A percentile compares a stretch with the other conserved stretches of the same genome.
Conservation (phyloP, 176 grass and related monocot genomes). For the Zea luxurians region DNA sequence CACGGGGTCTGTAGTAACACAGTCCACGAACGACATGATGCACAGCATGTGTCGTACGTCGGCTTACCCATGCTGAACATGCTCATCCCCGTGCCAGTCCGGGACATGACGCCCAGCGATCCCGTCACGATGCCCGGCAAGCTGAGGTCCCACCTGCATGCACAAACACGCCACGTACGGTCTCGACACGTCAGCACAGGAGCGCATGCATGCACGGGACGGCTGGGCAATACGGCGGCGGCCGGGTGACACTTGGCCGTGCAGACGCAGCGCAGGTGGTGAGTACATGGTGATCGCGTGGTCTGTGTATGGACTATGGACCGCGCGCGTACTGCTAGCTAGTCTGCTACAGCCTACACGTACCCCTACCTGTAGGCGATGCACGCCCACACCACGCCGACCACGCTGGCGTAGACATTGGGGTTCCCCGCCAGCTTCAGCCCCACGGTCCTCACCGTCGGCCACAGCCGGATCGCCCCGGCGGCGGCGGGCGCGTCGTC, state of each 20-base stretch:
- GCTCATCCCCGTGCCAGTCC: constrained; percentile 57
- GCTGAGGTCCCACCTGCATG: constrained; percentile 58
- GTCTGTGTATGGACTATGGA: too few relatives aligned
- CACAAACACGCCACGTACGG: neutral
- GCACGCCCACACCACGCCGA: constrained; percentile 69
- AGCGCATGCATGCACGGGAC: too few relatives aligned
- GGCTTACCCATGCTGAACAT: constrained; percentile 84
- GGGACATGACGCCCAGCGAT: constrained; percentile 76
- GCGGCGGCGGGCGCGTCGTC: neutral
- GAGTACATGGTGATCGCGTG: too few relatives aligned
- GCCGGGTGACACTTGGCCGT: neutral
- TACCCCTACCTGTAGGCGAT: constrained; percentile 50
- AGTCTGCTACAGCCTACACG: too few relatives aligned
- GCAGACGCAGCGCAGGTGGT: neutral
- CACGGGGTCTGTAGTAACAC: neutral
- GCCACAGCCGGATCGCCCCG: constrained; percentile 7
- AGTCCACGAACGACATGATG: too few relatives aligned
- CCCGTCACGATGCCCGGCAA: constrained; percentile 68
- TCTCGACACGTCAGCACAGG: neutral
- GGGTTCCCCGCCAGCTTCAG: constrained; percentile 71
- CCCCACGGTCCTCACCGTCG: constrained; percentile 48
- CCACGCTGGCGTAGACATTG: constrained; percentile 69
- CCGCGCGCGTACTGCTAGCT: too few relatives aligned
- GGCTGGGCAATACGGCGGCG: too few relatives aligned
- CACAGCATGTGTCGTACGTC: too few relatives aligned